Percentiles rank a stretch among this genome's conserved stretches.
Evolutionary conservation across 768 basidiomycete species (phyloP).

Genomic region (Astraeus odoratus): DNA sequence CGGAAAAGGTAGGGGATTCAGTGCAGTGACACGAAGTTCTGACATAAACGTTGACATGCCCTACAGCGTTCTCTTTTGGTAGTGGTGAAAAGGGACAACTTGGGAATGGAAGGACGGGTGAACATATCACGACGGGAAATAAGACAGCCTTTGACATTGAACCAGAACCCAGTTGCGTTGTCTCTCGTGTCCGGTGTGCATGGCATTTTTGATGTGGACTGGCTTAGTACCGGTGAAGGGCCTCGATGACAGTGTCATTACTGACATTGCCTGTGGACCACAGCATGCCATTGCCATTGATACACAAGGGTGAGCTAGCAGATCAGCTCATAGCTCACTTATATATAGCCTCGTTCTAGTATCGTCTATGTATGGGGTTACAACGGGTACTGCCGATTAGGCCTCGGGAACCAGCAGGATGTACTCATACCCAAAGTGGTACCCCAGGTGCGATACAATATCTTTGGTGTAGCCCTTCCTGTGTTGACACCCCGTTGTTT

Average conservation of each 20-base stretch:
- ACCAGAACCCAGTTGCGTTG: slow-evolving; percentile 50
- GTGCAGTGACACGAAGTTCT: too few relatives aligned
- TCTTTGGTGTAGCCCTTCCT: neutral
- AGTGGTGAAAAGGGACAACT: slow-evolving; percentile 91
- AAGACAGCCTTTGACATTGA: slow-evolving; percentile 81
- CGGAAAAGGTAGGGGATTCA: slow-evolving; percentile 78
- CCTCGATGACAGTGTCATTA: slow-evolving; percentile 70
- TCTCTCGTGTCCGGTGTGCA: slow-evolving; percentile 1
- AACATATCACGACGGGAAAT: slow-evolving; percentile 80
- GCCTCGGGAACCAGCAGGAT: slow-evolving; percentile 81
- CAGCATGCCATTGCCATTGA: slow-evolving; percentile 85
- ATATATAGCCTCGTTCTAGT: slow-evolving; percentile 31
- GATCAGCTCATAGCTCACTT: neutral
- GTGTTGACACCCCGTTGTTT: neutral
- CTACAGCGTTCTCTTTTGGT: slow-evolving; percentile 78
- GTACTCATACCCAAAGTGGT: slow-evolving; percentile 74
- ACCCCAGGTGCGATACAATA: slow-evolving; percentile 54
- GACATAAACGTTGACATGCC: too few relatives aligned
- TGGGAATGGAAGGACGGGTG: slow-evolving; percentile 90
- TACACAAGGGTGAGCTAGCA: slow-evolving; percentile 50
- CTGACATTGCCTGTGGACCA: slow-evolving; percentile 77
- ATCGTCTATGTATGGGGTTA: slow-evolving; percentile 83
- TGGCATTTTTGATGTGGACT: slow-evolving; percentile 6
- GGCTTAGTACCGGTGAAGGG: slow-evolving; percentile 64
- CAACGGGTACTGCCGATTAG: slow-evolving; percentile 87